Evolutionary conservation across 768 basidiomycete genomes (phyloP), one percentile per base, ranked within the genome.

Genomic region (Kwoniella sp.): DNA sequence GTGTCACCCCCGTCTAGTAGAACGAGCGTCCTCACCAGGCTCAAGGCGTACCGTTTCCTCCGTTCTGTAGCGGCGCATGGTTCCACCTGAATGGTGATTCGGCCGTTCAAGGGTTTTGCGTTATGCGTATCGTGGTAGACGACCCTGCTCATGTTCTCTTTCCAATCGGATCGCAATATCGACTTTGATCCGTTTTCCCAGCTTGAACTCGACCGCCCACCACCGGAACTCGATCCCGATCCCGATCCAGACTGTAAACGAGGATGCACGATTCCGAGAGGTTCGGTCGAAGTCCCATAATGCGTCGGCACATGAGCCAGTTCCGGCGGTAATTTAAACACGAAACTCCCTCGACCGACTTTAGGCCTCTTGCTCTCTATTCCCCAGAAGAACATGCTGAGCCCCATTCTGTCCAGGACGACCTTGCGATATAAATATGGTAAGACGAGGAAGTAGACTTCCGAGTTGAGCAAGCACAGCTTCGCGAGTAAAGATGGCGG

Each of bases 361-460:
- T 51, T 61, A 53, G 59, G 59, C 34, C 59, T 31, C 15, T 25
- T 51, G 20, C 26, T 38, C 9, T 23, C 45, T 17, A 53, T 17
- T 20, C 59, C 59, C 59, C 59, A 61, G n/a, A 61, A 28, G 15
- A 61, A 53, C 22, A 1, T n/a, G 12, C 22, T 28, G 29, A 48
- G 34, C 1, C 29, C 51, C 23, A n/a, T 2, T 26, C 34, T 61
- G 23, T 61, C 50, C 48, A 61, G 31, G 2, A 30, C 20, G 12
- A 61, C 59, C 23, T 26, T 61, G 22, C 50, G 22, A 37, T 61
- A 61, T 13, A 61, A 28, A 37, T 52, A 61, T 2, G 48, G 59
- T 25, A 61, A 13, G 45, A 61, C 59, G 29, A 61, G 48, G 13
- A 31, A 12, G 45, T 61, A 61, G 23, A 61, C 41, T 25, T 61